These are phyloP conservation scores for Telopea speciosissima DNA, from an alignment of 177 flowering plant species.

Conservation along the genomic window DNA sequence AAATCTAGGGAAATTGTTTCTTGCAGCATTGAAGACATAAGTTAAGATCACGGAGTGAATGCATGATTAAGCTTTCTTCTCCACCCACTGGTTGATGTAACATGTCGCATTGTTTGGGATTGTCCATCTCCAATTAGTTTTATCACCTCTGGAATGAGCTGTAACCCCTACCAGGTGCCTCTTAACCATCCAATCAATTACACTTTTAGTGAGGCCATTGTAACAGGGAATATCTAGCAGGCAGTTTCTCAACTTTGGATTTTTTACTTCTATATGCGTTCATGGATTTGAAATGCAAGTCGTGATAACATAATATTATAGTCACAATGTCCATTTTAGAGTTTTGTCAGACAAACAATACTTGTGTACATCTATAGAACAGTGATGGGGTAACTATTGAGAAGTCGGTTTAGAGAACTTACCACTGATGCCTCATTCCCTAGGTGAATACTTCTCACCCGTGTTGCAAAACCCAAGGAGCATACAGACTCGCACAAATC, in stretches of 20 bases:
- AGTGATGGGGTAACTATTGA: neutral
- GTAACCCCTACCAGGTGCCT: neutral
- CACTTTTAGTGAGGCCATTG: neutral
- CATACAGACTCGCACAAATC: constrained; percentile 64
- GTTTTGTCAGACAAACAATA: neutral
- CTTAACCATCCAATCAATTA: neutral
- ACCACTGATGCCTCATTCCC: constrained; percentile 38
- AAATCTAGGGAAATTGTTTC: neutral
- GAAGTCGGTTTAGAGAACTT: constrained; percentile 17
- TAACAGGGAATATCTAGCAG: neutral
- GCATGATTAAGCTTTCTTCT: neutral
- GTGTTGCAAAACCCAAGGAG: constrained; percentile 58
- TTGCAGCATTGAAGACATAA: neutral
- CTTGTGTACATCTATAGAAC: neutral
- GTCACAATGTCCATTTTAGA: neutral
- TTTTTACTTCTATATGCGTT: neutral
- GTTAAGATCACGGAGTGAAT: neutral
- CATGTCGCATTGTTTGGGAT: neutral
- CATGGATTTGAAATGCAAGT: no score
- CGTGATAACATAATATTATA: neutral
- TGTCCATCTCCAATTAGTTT: neutral
- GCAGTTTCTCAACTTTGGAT: neutral
- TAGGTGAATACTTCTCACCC: constrained; percentile 49
- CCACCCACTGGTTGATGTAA: neutral
- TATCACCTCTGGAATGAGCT: neutral